Base-by-base conservation (phyloP, 2,329 filamentous ascomycete genomes). In the Emydomyces testavorans region DNA sequence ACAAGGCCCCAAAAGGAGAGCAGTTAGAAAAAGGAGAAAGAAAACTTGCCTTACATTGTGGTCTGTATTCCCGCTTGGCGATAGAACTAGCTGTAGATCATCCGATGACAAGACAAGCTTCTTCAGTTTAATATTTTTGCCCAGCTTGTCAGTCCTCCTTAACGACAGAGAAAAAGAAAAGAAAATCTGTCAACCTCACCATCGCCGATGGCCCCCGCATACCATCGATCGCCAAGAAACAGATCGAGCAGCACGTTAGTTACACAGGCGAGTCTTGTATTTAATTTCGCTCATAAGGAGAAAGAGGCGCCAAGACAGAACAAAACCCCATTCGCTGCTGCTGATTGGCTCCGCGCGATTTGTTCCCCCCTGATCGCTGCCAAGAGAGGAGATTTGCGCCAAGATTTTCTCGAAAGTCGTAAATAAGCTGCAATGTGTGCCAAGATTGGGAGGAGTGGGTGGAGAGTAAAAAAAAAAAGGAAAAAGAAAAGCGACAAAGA, bases 301-400 rank as follows among this genome's bases (percentile, higher is more conserved):
- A 15, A 21, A 38, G 18, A 38, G 16, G 35, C 21, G n/a, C 42
- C 42, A 42, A 42, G 39, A 35, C 20, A 13, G 16, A 42, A n/a
- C 26, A 42, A n/a, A 8, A 13, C 7, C 5, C 10, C 26, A 4
- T 1, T 21, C 28, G 20, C 24, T 11, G 26, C 13, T 31, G 21
- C 42, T 32, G 42, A 45, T 45, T 45, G 42, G 42, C 11, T 45
- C 42, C 42, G 42, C n/a, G 42, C 6, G 21, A 28, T 37, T 37
- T 32, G 42, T 45, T 32, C 36, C 42, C 24, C 20, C 32, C 41
- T 44, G 41, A 28, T 16, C 21, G 21, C 8, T 18, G 42, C 42
- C 42, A 45, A 45, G 42, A 45, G 42, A 45, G 42, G 42, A 45
- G 42, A 45, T 45, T 45, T 45, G 42, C 42, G 42, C 42, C 42